phyloP scores from a whole-genome alignment of 163 green algal genomes.

The Chlorella variabilis region DNA sequence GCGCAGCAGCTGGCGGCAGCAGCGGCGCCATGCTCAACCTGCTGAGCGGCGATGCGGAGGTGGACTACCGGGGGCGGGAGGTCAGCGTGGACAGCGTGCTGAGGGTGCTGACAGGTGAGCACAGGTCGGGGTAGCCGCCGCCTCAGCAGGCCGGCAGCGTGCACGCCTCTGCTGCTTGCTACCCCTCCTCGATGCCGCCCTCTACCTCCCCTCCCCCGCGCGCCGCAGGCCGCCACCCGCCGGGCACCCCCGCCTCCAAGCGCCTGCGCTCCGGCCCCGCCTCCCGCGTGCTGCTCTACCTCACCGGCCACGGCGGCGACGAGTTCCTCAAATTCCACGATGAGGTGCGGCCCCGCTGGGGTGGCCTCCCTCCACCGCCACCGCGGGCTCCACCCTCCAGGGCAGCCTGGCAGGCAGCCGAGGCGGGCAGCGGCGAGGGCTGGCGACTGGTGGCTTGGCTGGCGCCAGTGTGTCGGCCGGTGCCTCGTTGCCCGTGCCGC shows the following conservation, averaged over 20 bases:
- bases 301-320: slow-evolving; percentile 88
- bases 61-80: slow-evolving; percentile 94
- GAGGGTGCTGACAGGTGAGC: slow-evolving; percentile 80
- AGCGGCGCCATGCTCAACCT: slow-evolving; percentile 64
- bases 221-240: slow-evolving; percentile 29
- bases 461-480: too few species aligned
- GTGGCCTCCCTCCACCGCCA: too few species aligned
- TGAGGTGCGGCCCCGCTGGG: neutral
- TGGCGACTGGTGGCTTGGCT: too few species aligned
- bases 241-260: slow-evolving; percentile 18
- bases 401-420: too few species aligned
- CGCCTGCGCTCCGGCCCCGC: neutral
- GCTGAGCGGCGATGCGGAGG: slow-evolving; percentile 83
- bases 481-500: too few species aligned
- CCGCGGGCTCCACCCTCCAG: too few species aligned
- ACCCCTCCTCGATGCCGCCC: too few species aligned
- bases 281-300: slow-evolving; percentile 67
- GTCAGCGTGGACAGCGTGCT: slow-evolving; percentile 90
- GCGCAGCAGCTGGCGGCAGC: neutral
- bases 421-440: too few species aligned
- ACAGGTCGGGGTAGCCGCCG: too few species aligned
- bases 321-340: slow-evolving; percentile 94
- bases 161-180: neutral
- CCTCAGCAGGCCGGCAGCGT: neutral
- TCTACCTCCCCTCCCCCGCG: neutral